Conservation (phyloP, 768 basidiomycete species). For the Amanita exitialis region DNA sequence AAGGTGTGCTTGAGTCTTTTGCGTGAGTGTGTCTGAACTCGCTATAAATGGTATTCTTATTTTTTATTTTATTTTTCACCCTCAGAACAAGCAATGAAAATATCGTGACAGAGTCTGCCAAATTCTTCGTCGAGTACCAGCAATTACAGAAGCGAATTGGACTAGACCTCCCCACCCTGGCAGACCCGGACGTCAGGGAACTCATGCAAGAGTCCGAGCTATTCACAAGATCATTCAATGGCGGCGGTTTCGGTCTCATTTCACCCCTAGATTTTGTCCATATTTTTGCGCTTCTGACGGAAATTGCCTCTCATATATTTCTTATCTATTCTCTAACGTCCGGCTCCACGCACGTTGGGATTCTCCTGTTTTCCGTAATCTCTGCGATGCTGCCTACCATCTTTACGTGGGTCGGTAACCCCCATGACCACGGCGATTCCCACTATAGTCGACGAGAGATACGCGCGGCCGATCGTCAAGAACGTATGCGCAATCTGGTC, state of each 20-base stretch:
- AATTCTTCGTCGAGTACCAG: conserved; percentile 67
- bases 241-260: conserved; percentile 68
- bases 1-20: conserved; percentile 58
- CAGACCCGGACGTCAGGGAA: conserved; percentile 64
- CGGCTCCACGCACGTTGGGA: conserved; percentile 41
- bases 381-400: conserved; percentile 54
- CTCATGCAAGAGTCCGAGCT: conserved; percentile 81
- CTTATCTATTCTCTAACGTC: conserved; percentile 58
- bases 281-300: conserved; percentile 59
- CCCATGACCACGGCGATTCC: conserved; percentile 30
- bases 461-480: conserved; percentile 58
- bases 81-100: conserved; percentile 60
- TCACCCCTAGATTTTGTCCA: conserved; percentile 76
- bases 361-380: conserved; percentile 49
- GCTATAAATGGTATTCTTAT: conserved; percentile 8
- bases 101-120: conserved; percentile 62
- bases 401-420: conserved; percentile 38
- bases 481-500: conserved; percentile 65
- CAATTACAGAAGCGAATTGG: conserved; percentile 71
- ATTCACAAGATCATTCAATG: conserved; percentile 74
- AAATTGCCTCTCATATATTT: conserved; percentile 62
- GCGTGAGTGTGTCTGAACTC: conserved; percentile 44
- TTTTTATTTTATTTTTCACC: neutral
- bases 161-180: conserved; percentile 70
- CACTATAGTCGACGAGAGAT: conserved; percentile 45